Conservation (phyloP, 805 yeast genomes). For the Metschnikowia reukaufii region DNA sequence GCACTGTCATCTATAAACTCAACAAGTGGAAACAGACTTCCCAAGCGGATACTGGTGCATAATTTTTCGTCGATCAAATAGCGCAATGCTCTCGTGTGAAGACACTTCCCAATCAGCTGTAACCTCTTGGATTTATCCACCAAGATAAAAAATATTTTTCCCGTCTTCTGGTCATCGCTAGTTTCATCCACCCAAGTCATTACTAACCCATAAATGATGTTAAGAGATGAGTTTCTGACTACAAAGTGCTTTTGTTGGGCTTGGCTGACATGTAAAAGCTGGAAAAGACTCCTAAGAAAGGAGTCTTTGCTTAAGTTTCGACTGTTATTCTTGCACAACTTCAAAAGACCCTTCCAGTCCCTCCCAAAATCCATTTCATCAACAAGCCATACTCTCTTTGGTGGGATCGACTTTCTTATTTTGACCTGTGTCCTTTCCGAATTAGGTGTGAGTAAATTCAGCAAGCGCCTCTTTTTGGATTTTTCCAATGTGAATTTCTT, state of each 20-base stretch:
- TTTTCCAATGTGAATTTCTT: slow-evolving; percentile 31
- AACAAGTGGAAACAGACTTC: slow-evolving; percentile 50
- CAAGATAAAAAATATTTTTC: slow-evolving; percentile 46
- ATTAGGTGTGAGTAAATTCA: slow-evolving; percentile 15
- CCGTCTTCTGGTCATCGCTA: slow-evolving; percentile 23
- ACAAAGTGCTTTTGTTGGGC: slow-evolving; percentile 49
- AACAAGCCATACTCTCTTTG: slow-evolving; percentile 53
- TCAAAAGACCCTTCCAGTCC: slow-evolving; percentile 50
- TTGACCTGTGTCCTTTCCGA: slow-evolving; percentile 7
- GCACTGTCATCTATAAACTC: slow-evolving; percentile 28
- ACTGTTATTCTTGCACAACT: slow-evolving; percentile 42
- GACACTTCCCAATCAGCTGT: slow-evolving; percentile 54
- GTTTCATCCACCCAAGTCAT: slow-evolving; percentile 50
- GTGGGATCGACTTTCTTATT: slow-evolving; percentile 18
- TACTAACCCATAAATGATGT: slow-evolving; percentile 53
- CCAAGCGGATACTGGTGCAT: slow-evolving; percentile 42
- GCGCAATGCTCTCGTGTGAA: slow-evolving; percentile 52
- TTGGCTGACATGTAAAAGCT: slow-evolving; percentile 29
- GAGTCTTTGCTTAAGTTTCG: slow-evolving; percentile 24
- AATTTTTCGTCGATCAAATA: slow-evolving; percentile 46
- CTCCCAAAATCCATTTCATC: slow-evolving; percentile 52
- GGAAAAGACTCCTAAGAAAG: slow-evolving; percentile 29
- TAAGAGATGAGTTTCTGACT: slow-evolving; percentile 55
- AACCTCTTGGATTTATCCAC: slow-evolving; percentile 55
- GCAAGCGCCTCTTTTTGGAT: slow-evolving; percentile 25